A percentile compares a stretch with the other conserved stretches of the same genome.
Conservation (phyloP, 2,329 filamentous ascomycete genomes). For the Mycosphaerella sp. region DNA sequence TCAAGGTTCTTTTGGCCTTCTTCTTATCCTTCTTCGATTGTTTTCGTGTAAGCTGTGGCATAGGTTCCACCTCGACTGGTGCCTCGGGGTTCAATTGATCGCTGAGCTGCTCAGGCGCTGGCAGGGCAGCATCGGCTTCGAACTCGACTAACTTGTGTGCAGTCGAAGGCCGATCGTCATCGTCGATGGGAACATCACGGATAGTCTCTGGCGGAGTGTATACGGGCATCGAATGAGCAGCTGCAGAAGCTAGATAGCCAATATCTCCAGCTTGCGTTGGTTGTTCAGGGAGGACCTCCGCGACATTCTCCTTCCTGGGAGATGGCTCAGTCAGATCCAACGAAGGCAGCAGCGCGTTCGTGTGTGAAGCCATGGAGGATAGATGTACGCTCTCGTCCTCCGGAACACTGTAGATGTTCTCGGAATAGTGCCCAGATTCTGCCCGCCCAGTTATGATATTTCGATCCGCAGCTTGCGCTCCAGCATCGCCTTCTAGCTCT, state of each 20-base stretch:
- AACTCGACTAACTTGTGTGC: slow-evolving; percentile 14
- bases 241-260: neutral
- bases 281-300: neutral
- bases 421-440: neutral
- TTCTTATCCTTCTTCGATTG: slow-evolving; percentile 42
- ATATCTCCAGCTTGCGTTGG: neutral
- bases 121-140: slow-evolving; percentile 16
- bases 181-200: neutral
- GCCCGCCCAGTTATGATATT: neutral
- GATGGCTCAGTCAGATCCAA: slow-evolving; percentile 1
- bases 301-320: neutral
- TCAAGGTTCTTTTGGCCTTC: slow-evolving; percentile 31
- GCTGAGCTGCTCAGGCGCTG: slow-evolving; percentile 18
- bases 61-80: slow-evolving; percentile 6
- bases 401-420: neutral
- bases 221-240: slow-evolving; percentile 4
- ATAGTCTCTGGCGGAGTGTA: neutral
- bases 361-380: slow-evolving; percentile 20
- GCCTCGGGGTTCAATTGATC: slow-evolving; percentile 9
- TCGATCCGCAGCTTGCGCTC: slow-evolving; percentile 5
- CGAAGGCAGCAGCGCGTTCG: slow-evolving; percentile 10
- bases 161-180: slow-evolving; percentile 10
- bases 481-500: slow-evolving; percentile 5
- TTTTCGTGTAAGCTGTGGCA: slow-evolving; percentile 26
- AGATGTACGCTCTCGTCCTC: neutral